Conservation (phyloP, 176 grass and related monocot genomes). For the Canna indica region DNA sequence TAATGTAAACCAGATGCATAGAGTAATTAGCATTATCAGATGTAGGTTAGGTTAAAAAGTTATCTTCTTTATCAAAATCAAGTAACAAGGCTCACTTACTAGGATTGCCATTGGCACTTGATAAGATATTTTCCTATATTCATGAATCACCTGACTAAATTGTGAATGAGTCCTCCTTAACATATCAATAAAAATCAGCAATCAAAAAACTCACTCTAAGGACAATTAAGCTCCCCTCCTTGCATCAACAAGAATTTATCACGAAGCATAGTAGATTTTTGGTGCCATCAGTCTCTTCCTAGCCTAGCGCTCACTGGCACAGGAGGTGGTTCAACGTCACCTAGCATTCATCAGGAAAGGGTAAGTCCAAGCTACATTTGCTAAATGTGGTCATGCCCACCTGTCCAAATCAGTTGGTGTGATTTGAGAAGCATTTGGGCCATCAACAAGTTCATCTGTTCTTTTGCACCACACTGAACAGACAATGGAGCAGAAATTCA, state of each 20-base stretch:
- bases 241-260: conserved; percentile 7
- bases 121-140: conserved; percentile 85
- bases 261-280: conserved; percentile 82
- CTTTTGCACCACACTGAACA: too few species aligned
- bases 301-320: conserved; percentile 22
- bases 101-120: conserved; percentile 71
- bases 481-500: too few species aligned
- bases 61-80: neutral
- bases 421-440: too few species aligned
- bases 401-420: too few species aligned
- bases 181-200: conserved; percentile 10
- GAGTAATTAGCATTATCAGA: too few species aligned
- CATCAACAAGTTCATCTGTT: too few species aligned
- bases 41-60: neutral
- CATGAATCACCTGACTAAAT: conserved; percentile 86
- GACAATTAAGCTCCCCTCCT: neutral
- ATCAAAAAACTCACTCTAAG: neutral
- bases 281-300: conserved; percentile 43
- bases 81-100: conserved; percentile 29
- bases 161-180: conserved; percentile 93
- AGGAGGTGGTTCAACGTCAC: conserved; percentile 18
- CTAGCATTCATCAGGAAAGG: conserved; percentile 21
- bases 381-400: too few species aligned
- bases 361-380: conserved; percentile 12
- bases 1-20: too few species aligned